Conservation (phyloP, 805 yeast species). For the Cephaloascus albidus region DNA sequence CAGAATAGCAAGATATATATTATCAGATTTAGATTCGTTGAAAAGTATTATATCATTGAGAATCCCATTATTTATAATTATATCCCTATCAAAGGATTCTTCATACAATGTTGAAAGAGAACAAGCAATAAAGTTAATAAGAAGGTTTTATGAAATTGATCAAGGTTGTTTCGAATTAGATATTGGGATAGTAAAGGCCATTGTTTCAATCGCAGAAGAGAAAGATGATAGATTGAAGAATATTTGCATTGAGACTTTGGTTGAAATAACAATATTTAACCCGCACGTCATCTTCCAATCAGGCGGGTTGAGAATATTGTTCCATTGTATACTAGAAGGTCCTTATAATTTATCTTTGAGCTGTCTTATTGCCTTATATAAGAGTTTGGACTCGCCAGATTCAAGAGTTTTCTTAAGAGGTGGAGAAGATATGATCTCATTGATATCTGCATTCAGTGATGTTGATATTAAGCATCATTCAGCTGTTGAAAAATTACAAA, state of each 20-base stretch:
- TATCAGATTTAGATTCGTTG: slow-evolving; percentile 46
- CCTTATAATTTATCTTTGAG: slow-evolving; percentile 34
- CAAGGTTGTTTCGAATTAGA: slow-evolving; percentile 45
- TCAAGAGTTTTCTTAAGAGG: slow-evolving; percentile 45
- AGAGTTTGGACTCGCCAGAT: slow-evolving; percentile 48
- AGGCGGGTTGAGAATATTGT: slow-evolving; percentile 33
- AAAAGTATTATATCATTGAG: slow-evolving; percentile 42
- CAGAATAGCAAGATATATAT: slow-evolving; percentile 58
- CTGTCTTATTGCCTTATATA: slow-evolving; percentile 37
- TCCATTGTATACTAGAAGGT: slow-evolving; percentile 43
- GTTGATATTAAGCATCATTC: slow-evolving; percentile 37
- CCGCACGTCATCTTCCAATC: slow-evolving; percentile 33
- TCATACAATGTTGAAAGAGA: slow-evolving; percentile 53
- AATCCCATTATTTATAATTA: slow-evolving; percentile 53
- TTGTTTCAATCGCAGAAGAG: slow-evolving; percentile 55
- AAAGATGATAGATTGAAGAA: slow-evolving; percentile 39
- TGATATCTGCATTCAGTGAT: slow-evolving; percentile 68
- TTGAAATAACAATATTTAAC: slow-evolving; percentile 37
- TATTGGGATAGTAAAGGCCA: slow-evolving; percentile 55
- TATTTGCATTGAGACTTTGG: slow-evolving; percentile 42
- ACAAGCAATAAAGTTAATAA: slow-evolving; percentile 65
- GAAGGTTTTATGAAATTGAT: slow-evolving; percentile 48
- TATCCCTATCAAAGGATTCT: slow-evolving; percentile 53
- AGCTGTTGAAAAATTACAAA: slow-evolving; percentile 47
- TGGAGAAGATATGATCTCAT: slow-evolving; percentile 51